These are phyloP conservation scores for Colletotrichum euphorbiae DNA, from an alignment of 2,329 filamentous ascomycete species.

Conservation along the genomic window DNA sequence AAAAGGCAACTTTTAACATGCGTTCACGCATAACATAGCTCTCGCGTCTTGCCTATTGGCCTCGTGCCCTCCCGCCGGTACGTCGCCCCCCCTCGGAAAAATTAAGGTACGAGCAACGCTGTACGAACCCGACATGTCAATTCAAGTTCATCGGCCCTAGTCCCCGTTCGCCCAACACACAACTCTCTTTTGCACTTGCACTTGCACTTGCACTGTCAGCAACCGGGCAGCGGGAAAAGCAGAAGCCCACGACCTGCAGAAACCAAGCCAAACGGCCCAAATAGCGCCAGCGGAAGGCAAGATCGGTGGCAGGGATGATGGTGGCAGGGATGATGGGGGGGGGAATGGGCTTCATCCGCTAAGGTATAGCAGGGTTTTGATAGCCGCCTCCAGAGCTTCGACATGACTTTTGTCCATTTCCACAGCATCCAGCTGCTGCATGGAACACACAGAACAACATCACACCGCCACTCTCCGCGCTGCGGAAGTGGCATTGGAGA, in stretches of 20 bases:
- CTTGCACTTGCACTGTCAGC: background rate
- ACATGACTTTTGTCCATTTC: background rate
- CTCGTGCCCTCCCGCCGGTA: background rate
- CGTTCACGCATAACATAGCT: constrained; percentile 9
- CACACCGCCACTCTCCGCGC: background rate
- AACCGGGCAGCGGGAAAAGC: background rate
- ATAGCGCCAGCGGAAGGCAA: background rate
- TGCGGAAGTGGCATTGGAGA: no score
- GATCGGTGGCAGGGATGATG: constrained; percentile 15
- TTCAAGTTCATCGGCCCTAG: constrained; percentile 11
- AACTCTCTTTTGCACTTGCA: background rate
- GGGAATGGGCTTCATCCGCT: no score
- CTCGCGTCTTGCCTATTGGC: background rate
- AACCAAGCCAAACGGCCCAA: constrained; percentile 18
- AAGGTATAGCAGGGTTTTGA: background rate
- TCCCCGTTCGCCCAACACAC: constrained; percentile 5
- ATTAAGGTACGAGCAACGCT: constrained; percentile 31
- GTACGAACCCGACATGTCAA: constrained; percentile 31
- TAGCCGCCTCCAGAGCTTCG: constrained; percentile 2
- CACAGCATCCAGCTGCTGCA: constrained; percentile 1
- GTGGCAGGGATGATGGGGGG: background rate
- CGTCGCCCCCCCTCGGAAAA: background rate
- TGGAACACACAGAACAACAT: background rate
- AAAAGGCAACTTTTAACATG: background rate
- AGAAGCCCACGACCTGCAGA: background rate